Conservation (phyloP, 176 grass and related monocot species). For the Carex myosuroides region DNA sequence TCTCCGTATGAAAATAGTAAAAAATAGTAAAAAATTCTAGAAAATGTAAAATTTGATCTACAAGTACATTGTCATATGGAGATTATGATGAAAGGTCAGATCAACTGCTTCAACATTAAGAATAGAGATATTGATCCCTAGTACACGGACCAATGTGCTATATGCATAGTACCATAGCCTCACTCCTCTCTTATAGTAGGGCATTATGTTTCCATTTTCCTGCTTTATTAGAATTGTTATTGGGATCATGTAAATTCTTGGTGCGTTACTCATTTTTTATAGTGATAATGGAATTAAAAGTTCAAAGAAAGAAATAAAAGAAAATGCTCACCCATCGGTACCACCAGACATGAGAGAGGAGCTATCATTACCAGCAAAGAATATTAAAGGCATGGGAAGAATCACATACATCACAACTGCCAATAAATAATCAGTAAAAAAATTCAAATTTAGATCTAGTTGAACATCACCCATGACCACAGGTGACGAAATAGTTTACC, state of each 20-base stretch:
- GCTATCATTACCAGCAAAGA: constrained; percentile 59
- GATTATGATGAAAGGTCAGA: no score
- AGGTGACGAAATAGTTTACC: not conserved
- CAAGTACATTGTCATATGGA: no score
- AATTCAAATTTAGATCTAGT: constrained; percentile 6
- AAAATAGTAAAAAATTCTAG: no score
- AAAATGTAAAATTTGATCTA: no score
- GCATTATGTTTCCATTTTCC: not conserved
- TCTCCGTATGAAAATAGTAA: no score
- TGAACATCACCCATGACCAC: not conserved
- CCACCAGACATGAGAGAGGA: constrained; percentile 41
- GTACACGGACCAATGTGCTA: no score
- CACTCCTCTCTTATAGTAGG: not conserved
- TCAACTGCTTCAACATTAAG: no score
- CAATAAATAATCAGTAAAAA: constrained; percentile 13
- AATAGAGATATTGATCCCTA: no score
- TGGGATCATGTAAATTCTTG: not conserved
- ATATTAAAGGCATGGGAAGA: constrained; percentile 81
- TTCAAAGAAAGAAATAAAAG: not conserved
- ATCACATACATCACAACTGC: constrained; percentile 90
- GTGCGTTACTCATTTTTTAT: not conserved
- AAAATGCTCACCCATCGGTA: constrained; percentile 48
- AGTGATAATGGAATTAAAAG: not conserved
- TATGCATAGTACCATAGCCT: no score
- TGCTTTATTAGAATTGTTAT: constrained; percentile 4